Percentiles rank a stretch among this genome's conserved stretches.
These are phyloP conservation scores for Neurospora tetrasperma DNA, from an alignment of 495 filamentous ascomycete genomes.

Conservation along the genomic window DNA sequence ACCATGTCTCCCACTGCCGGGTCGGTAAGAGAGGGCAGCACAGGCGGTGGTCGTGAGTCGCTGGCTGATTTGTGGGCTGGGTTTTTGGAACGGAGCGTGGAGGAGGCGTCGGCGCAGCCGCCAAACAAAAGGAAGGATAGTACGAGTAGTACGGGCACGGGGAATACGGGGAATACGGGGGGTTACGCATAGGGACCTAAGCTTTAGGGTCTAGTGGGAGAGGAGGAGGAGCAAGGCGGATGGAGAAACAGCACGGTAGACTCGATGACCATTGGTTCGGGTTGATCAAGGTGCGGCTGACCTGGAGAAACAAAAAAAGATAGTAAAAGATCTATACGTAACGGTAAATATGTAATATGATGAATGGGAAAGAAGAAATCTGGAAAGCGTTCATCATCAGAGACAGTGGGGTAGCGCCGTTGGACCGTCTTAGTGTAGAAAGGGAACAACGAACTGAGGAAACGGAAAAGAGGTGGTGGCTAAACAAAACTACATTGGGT, in stretches of 20 bases:
- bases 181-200: conserved; percentile 15
- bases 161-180: conserved; percentile 24
- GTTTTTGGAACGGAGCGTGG: conserved; percentile 76
- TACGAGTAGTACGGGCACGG: conserved; percentile 23
- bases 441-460: not conserved
- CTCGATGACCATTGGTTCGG: no score
- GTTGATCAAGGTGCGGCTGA: no score
- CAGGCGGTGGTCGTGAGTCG: conserved; percentile 40
- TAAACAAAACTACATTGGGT: not conserved
- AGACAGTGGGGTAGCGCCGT: not conserved
- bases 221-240: not conserved
- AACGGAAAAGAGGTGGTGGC: not conserved
- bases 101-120: conserved; percentile 33
- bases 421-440: not conserved
- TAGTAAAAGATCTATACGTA: not conserved
- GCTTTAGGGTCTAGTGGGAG: not conserved
- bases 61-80: conserved; percentile 87
- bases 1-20: conserved; percentile 21
- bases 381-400: not conserved
- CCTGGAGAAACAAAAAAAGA: not conserved
- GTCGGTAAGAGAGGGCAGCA: conserved; percentile 24
- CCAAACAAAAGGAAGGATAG: conserved; percentile 31
- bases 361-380: not conserved
- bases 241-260: not conserved
- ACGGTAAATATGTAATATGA: not conserved